Conservation (phyloP, 2,329 filamentous ascomycete species). For the Pyrenophora graminea region DNA sequence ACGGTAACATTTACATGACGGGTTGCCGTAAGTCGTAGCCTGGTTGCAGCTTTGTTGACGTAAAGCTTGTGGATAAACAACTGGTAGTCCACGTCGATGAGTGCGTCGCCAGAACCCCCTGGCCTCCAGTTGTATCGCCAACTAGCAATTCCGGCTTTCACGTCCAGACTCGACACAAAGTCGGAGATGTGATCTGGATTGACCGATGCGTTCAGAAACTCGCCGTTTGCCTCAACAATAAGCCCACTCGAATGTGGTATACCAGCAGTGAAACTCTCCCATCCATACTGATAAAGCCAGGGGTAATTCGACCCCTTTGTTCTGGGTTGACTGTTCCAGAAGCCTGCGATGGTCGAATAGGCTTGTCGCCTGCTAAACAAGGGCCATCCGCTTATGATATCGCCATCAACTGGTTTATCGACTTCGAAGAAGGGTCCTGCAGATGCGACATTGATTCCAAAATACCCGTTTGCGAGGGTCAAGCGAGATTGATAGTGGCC, state of each 20-base stretch:
- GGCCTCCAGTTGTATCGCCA: constrained; percentile 73
- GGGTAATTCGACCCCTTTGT: constrained; percentile 67
- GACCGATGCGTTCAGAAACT: constrained; percentile 64
- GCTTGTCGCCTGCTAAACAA: constrained; percentile 65
- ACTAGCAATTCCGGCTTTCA: constrained; percentile 64
- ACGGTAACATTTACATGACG: constrained; percentile 60
- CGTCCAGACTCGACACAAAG: constrained; percentile 65
- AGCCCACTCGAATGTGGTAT: constrained; percentile 71
- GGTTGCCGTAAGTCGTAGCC: constrained; percentile 62
- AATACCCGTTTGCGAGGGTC: constrained; percentile 61
- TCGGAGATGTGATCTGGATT: constrained; percentile 61
- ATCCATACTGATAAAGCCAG: constrained; percentile 71
- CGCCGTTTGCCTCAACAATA: constrained; percentile 59
- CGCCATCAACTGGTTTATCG: constrained; percentile 55
- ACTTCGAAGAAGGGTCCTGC: constrained; percentile 66
- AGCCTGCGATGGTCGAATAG: constrained; percentile 70
- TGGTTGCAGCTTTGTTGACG: constrained; percentile 65
- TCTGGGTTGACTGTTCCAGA: constrained; percentile 64
- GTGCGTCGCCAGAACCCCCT: constrained; percentile 42
- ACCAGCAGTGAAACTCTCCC: constrained; percentile 71
- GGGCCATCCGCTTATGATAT: constrained; percentile 69
- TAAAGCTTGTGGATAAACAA: constrained; percentile 68
- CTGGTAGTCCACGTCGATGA: constrained; percentile 66
- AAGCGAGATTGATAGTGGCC: constrained; percentile 65
- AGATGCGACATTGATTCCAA: constrained; percentile 67